Evolutionary conservation across 768 basidiomycete species (phyloP), one percentile per base, ranked within the genome.

Genomic region (Strobilomyces echinocephalus): DNA sequence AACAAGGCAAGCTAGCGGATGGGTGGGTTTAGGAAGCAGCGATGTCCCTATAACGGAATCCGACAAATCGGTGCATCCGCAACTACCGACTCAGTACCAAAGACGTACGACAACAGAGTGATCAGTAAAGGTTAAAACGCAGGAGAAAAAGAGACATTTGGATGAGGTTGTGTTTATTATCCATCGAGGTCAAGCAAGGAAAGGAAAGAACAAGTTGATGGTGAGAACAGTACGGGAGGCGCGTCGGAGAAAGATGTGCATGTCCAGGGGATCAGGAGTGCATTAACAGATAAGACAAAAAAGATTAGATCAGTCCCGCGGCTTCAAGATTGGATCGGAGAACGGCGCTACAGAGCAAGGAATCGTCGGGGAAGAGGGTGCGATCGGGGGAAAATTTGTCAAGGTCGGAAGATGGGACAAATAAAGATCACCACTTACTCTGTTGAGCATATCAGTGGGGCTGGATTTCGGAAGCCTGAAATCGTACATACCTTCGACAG

Each of bases 401-500:
- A 56, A 53, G 58, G 57, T 53, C 55, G 58, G 54, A 59, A 57
- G 63, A 60, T 49, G 40, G 42, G 57, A 57, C 54, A 59, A 65
- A 63, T 57, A 49, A 65, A 63, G 46, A 62, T 30, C 7, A 51
- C 44, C 36, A 86, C 85, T 88, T 78, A 89, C 87, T 87, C 86
- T 88, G 61, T 39, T n/a, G 15, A 59, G 59, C 50, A 52, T 28
- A 57, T 65, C 53, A 62, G 63, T 33, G 2, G 4, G 43, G 39
- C 53, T 52, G n/a, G 9, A 3, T 30, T 30, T 57, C 45, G 4
- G 33, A 10, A 41, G 5, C 6, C 14, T 21, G 24, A 55, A 42
- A 36, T 9, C 35, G 46, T 51, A 76, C 83, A 61, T 57, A 91
- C 91, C 91, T 93, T 93, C 89, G 47, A 94, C 91, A 56, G 94